Evolutionary conservation across 192 early-diverging fungal species (phyloP), one percentile per base, ranked within the genome.

Genomic region (Entomortierella beljakovae): DNA sequence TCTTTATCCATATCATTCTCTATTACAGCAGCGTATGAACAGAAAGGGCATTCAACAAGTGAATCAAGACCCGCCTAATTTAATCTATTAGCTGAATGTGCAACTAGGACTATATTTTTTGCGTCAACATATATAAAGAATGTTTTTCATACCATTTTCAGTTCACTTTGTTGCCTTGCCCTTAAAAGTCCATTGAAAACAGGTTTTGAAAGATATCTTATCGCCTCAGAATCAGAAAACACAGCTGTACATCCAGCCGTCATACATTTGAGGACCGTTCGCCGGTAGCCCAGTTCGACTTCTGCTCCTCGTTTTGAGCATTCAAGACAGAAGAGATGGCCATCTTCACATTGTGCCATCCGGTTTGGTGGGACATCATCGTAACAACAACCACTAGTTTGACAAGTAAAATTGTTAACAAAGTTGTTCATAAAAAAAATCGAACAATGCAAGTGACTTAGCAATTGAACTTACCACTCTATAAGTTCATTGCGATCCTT

Each of bases 271-370:
- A 88, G 50, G 9, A 80, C 70, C 1, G 86, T 84, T 9, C 81
- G 68, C 40, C 77, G 54, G 32, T 83, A 66, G 22, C 86, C 86
- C 3, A 88, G 82, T 46, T 83, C 71, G 13, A 72, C 81, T 38
- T 88, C 87, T 33, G 86, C 86, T 2, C 79, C 81, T n/a, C 82
- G 61, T 10, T 81, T 61, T 9, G 86, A 81, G 58, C 87, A 88
- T 33, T 83, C 75, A 6, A 81, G 53, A 48, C 87, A 88, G 57
- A 88, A 88, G 33, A 88, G 53, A 64, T 88, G 87, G 2, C 84
- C 87, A n/a, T 87, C 87, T 31, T 88, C 86, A 48, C 87, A 88
- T 43, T 82, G 84, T 0, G 83, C 80, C 33, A 76, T 61, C 8
- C 80, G 64, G 52, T 86, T 71, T 2, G 76, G 63, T 9, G 83